Percentiles rank a stretch among this genome's conserved stretches.
These are phyloP conservation scores for Tylopilus sp. DNA, from an alignment of 1,284 basidiomycete genomes.

Conservation along the genomic window DNA sequence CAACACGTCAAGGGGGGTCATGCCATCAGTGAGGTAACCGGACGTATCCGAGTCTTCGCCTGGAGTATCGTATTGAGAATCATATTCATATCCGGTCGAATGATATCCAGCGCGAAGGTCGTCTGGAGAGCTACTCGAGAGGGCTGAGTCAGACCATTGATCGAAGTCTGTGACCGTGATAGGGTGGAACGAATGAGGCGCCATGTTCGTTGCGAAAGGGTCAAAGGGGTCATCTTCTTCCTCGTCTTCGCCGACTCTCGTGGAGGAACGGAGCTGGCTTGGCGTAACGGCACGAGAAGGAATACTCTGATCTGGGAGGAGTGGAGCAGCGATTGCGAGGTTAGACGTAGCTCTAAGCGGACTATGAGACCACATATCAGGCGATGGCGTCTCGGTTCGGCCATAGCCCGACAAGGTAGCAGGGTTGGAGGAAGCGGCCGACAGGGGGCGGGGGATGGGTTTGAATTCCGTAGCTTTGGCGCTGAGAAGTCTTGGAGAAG, in stretches of 20 bases:
- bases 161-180: constrained; percentile 61
- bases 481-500: constrained; percentile 58
- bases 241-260: constrained; percentile 51
- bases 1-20: constrained; percentile 97
- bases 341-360: constrained; percentile 74
- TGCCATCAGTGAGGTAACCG: constrained; percentile 68
- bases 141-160: constrained; percentile 53
- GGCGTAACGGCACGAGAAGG: constrained; percentile 41
- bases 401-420: constrained; percentile 47
- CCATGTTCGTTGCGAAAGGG: constrained; percentile 54
- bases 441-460: constrained; percentile 70
- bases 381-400: constrained; percentile 71
- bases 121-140: constrained; percentile 42
- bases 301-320: constrained; percentile 71
- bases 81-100: constrained; percentile 35
- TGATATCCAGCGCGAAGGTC: constrained; percentile 38
- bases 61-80: constrained; percentile 38
- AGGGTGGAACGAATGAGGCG: constrained; percentile 58
- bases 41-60: constrained; percentile 53
- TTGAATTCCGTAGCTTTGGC: constrained; percentile 67
- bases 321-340: constrained; percentile 82
- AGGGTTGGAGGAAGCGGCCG: constrained; percentile 65
- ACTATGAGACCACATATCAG: constrained; percentile 77
- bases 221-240: constrained; percentile 76
- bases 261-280: constrained; percentile 57